phyloP scores from a whole-genome alignment of 1,284 basidiomycete genomes.

The Malassezia obtusa region DNA sequence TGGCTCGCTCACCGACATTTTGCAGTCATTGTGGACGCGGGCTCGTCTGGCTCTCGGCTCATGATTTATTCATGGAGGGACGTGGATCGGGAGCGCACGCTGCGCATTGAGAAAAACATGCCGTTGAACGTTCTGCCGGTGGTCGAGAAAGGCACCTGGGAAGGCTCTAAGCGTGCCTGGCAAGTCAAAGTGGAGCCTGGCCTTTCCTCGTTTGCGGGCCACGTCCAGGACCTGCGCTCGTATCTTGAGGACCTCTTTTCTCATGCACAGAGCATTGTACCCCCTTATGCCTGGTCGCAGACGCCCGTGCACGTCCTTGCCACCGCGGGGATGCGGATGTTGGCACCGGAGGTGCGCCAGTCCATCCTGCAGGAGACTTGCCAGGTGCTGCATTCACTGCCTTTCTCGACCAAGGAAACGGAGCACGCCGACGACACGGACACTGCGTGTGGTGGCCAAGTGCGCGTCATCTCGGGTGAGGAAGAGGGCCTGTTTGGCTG shows the following conservation, averaged over 20 bases:
- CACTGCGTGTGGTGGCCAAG: conserved; percentile 60
- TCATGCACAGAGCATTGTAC: conserved; percentile 73
- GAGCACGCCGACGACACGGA: conserved; percentile 3
- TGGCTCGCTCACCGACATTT: conserved; percentile 51
- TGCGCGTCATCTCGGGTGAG: conserved; percentile 91
- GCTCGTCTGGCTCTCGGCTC: conserved; percentile 86
- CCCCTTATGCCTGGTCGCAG: conserved; percentile 66
- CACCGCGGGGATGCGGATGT: conserved; percentile 91
- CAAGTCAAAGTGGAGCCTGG: conserved; percentile 86
- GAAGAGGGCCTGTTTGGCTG: conserved; percentile 97
- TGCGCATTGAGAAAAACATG: conserved; percentile 35
- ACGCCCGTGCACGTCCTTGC: conserved; percentile 91
- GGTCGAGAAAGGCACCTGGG: conserved; percentile 81
- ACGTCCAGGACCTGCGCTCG: conserved; percentile 60
- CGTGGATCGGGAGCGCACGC: conserved; percentile 54
- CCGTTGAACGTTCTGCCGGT: conserved; percentile 56
- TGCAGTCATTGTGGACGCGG: conserved; percentile 93
- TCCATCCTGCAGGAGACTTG: conserved; percentile 69
- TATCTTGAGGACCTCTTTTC: conserved; percentile 74
- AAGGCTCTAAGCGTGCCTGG: conserved; percentile 60
- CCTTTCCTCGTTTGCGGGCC: conserved; percentile 72
- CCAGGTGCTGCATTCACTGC: conserved; percentile 57
- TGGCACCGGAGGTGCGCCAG: conserved; percentile 62
- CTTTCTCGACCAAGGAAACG: conserved; percentile 16
- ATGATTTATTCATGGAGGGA: conserved; percentile 97